Evolutionary conservation across 495 filamentous ascomycete genomes (phyloP).

Genomic region (Geoglossum glabrum): DNA sequence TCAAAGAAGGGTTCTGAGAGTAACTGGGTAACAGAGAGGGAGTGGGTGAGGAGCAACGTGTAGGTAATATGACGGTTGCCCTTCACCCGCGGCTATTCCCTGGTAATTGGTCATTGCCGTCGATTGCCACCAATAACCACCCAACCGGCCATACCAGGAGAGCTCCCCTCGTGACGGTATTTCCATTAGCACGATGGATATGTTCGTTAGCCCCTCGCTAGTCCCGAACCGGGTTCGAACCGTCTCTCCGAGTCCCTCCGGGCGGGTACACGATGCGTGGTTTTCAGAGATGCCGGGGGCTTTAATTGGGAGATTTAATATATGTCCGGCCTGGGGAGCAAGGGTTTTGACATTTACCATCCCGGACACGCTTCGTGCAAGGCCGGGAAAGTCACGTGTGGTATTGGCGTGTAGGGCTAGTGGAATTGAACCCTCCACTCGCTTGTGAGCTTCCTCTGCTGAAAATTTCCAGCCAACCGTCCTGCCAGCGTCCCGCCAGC

Average conservation of each 20-base stretch:
- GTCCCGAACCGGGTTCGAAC: neutral
- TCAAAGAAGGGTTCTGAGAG: neutral
- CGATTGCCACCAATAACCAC: slow-evolving; percentile 2
- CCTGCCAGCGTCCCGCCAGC: no score
- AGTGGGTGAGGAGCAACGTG: neutral
- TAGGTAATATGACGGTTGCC: neutral
- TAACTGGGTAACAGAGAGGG: neutral
- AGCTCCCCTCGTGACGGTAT: neutral
- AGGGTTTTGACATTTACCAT: neutral
- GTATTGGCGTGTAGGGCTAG: neutral
- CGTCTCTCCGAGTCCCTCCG: neutral
- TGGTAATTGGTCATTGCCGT: neutral
- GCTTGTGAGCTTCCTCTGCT: neutral
- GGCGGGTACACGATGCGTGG: neutral
- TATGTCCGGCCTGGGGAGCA: neutral
- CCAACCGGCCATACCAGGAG: no score
- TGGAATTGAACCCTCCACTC: neutral
- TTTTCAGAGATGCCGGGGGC: neutral
- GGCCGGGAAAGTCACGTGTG: neutral
- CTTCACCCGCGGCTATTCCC: slow-evolving; percentile 1
- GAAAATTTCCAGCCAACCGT: neutral
- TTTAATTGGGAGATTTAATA: neutral
- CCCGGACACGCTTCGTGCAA: neutral
- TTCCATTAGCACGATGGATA: neutral
- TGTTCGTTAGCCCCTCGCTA: neutral